Evolutionary conservation across 1,284 basidiomycete species (phyloP).

Genomic region (Sphagnurus paluster): DNA sequence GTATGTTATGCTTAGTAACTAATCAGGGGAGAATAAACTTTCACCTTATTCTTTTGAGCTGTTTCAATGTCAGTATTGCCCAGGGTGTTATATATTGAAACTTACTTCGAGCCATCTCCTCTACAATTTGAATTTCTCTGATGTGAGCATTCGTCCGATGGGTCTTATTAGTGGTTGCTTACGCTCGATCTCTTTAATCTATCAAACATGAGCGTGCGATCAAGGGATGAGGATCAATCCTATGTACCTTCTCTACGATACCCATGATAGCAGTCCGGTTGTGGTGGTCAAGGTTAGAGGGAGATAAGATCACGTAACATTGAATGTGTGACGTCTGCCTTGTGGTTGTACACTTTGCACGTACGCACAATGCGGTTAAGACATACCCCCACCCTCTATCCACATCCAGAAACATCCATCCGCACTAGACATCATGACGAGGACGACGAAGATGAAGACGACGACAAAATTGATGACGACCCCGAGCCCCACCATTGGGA

Average conservation of each 20-base stretch:
- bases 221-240: conserved; percentile 11
- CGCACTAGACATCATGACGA: conserved; percentile 46
- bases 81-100: conserved; percentile 18
- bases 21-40: conserved; percentile 1
- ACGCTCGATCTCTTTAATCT: conserved; percentile 97
- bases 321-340: conserved; percentile 7
- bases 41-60: conserved; percentile 92
- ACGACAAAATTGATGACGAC: conserved; percentile 31
- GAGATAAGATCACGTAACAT: conserved; percentile 16
- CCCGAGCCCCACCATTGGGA: conserved; percentile 26
- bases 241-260: conserved; percentile 86
- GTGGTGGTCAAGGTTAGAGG: conserved; percentile 9
- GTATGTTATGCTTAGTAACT: conserved; percentile 13
- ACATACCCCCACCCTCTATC: conserved; percentile 67
- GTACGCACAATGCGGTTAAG: conserved; percentile 22
- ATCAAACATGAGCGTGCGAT: conserved; percentile 8
- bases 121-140: conserved; percentile 41
- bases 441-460: conserved; percentile 39
- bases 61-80: conserved; percentile 13
- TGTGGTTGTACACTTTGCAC: background rate
- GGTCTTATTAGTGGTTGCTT: conserved; percentile 26
- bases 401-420: conserved; percentile 59
- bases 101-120: conserved; percentile 94
- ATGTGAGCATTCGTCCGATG: background rate
- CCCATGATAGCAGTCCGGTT: conserved; percentile 70